phyloP scores from a whole-genome alignment of 371 early-diverging fungal species.

The Neoconidiobolus thromboides region DNA sequence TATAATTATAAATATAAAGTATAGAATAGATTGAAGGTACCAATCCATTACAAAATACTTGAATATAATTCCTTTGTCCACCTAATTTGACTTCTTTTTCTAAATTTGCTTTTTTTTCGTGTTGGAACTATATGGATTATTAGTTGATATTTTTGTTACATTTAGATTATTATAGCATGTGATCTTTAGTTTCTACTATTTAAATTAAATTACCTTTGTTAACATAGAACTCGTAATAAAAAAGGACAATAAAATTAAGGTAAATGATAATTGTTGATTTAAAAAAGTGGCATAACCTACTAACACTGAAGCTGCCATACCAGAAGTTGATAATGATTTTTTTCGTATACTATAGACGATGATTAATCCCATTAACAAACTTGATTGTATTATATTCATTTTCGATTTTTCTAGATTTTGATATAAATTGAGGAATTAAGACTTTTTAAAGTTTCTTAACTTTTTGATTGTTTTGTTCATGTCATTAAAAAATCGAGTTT shows the following conservation, averaged over 20 bases:
- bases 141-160: too few species aligned
- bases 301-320: slow-evolving; percentile 48
- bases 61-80: slow-evolving; percentile 43
- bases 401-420: too few species aligned
- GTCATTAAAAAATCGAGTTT: too few species aligned
- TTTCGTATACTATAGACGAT: slow-evolving; percentile 26
- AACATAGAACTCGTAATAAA: slow-evolving; percentile 48
- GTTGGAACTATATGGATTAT: slow-evolving; percentile 22
- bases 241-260: slow-evolving; percentile 43
- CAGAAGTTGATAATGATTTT: slow-evolving; percentile 45
- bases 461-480: too few species aligned
- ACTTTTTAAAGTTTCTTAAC: too few species aligned
- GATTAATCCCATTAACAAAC: background rate
- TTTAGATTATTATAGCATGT: too few species aligned
- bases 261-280: slow-evolving; percentile 32
- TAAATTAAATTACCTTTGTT: slow-evolving; percentile 26
- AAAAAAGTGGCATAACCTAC: slow-evolving; percentile 56
- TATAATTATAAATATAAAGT: slow-evolving; percentile 9
- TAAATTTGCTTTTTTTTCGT: slow-evolving; percentile 38
- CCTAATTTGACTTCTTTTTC: slow-evolving; percentile 30
- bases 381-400: too few species aligned
- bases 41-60: slow-evolving; percentile 68
- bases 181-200: too few species aligned
- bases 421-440: too few species aligned
- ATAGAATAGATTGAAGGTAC: slow-evolving; percentile 41